Base-by-base conservation (phyloP, 129 eudicot genomes). In the Kitagawia praeruptora region DNA sequence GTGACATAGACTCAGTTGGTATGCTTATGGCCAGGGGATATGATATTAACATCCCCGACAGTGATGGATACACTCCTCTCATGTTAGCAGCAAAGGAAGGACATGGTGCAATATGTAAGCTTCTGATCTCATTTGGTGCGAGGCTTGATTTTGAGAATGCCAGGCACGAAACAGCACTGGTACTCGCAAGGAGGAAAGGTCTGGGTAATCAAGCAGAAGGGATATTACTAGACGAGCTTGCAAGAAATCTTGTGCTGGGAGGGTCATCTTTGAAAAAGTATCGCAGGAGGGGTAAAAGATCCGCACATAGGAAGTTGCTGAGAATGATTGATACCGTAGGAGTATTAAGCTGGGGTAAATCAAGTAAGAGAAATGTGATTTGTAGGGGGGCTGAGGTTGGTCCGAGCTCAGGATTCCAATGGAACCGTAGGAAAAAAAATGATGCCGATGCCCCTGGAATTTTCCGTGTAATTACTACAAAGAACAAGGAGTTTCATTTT, bases 401-500 rank as follows among this genome's bases (percentile, higher is more conserved):
- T 34, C 90, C 96, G 2, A 95, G 97, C 79, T 80, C 61, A 1
- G 78, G 79, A 34, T 95, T 95, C 51, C 79, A 75, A 80, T 89
- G 85, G 87, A 77, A 81, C 58, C 82, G 96, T 82, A 70, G 78
- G 79, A 90, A 85, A 76, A 95, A 90, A 80, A 85, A 93, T 0
- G 96, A 92, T 81, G 89, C 78, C 47, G 78, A 85, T 23, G 67
- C 54, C 56, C 85, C 85, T 0, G 98, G 98, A 79, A 63, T 90
- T 18, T 95, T 95, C 67, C 89, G 91, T 44, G 96, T 92, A 78
- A 84, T 84, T 81, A 95, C 98, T 4, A 78, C 85, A 45, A 92
- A 87, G 89, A 90, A 87, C 79, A 95, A 92, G 88, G 98, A 95
- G 79, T 91, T 95, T 85, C 97, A 95, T 85, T 95, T 95, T 87